Percentiles rank a stretch among this genome's conserved stretches.
phyloP scores from a whole-genome alignment of 2,329 filamentous ascomycete genomes.

The Fusarium concolor region DNA sequence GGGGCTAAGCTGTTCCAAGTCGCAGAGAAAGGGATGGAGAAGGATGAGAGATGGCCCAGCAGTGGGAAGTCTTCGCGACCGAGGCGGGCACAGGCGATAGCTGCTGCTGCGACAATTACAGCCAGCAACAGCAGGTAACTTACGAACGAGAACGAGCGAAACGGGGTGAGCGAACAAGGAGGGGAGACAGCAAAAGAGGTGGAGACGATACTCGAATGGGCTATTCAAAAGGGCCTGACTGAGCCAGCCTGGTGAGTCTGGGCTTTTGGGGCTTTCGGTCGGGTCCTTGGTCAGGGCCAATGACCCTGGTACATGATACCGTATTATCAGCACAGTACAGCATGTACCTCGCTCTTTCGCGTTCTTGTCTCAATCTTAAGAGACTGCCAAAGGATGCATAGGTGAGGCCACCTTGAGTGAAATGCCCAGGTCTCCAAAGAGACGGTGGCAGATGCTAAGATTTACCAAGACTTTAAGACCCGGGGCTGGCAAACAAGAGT shows the following conservation, averaged over 20 bases:
- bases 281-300: constrained; percentile 11
- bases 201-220: constrained; percentile 32
- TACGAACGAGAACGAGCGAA: constrained; percentile 28
- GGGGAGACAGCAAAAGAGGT: constrained; percentile 24
- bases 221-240: constrained; percentile 36
- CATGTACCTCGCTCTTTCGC: constrained; percentile 14
- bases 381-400: constrained; percentile 14
- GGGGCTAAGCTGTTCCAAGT: constrained; percentile 31
- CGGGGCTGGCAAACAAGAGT: constrained; percentile 12
- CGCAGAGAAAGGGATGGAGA: constrained; percentile 34
- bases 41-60: constrained; percentile 18
- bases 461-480: constrained; percentile 15
- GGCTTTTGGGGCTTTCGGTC: constrained; percentile 37
- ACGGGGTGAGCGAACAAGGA: constrained; percentile 21
- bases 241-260: constrained; percentile 5
- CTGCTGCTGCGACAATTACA: constrained; percentile 2
- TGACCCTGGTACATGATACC: constrained; percentile 18
- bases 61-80: constrained; percentile 38
- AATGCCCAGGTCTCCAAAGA: not conserved
- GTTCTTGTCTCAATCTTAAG: not conserved
- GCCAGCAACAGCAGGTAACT: not conserved
- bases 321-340: constrained; percentile 35
- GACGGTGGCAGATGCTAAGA: constrained; percentile 27
- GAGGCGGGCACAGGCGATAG: constrained; percentile 30
- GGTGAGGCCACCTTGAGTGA: constrained; percentile 19